phyloP scores from a whole-genome alignment of 2,329 filamentous ascomycete species.

The Samsoniella hepiali region DNA sequence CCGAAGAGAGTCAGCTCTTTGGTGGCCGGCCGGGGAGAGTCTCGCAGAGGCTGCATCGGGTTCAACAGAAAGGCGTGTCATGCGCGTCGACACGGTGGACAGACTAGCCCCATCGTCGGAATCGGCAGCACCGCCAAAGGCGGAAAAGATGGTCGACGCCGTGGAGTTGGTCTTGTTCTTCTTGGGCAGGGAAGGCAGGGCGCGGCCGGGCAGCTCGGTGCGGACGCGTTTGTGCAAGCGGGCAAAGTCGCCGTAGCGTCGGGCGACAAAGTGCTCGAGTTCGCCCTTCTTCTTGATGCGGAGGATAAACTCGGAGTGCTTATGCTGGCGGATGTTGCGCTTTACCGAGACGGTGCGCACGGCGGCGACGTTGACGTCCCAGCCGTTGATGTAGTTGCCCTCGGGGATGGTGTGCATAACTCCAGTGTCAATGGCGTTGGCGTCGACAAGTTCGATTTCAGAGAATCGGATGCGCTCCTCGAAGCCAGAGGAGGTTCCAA shows the following conservation, averaged over 20 bases:
- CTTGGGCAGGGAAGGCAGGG: constrained; percentile 79
- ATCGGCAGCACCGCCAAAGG: constrained; percentile 58
- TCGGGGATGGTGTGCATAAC: constrained; percentile 84
- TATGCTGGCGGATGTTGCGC: constrained; percentile 83
- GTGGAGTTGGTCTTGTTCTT: constrained; percentile 85
- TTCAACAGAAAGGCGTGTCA: constrained; percentile 38
- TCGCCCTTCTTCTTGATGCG: constrained; percentile 76
- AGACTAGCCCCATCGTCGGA: constrained; percentile 78
- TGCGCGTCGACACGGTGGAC: constrained; percentile 73
- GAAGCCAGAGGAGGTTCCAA: constrained; percentile 92
- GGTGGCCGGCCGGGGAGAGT: constrained; percentile 25
- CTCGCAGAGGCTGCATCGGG: constrained; percentile 27
- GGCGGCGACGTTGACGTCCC: constrained; percentile 93
- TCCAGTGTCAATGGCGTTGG: constrained; percentile 86
- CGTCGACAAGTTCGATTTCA: constrained; percentile 94
- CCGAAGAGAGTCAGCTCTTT: constrained; percentile 24
- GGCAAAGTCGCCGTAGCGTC: constrained; percentile 85
- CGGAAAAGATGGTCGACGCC: constrained; percentile 53
- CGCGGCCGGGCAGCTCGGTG: constrained; percentile 84
- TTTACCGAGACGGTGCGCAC: constrained; percentile 79
- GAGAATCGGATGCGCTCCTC: constrained; percentile 96
- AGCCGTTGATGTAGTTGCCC: constrained; percentile 88
- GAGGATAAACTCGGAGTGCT: constrained; percentile 90
- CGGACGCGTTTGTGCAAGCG: constrained; percentile 75
- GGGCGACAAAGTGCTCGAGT: constrained; percentile 73